Percentiles rank a stretch among this genome's conserved stretches.
Conservation (phyloP, 164 flowering plant species). For the Magnolia kwangsiensis region DNA sequence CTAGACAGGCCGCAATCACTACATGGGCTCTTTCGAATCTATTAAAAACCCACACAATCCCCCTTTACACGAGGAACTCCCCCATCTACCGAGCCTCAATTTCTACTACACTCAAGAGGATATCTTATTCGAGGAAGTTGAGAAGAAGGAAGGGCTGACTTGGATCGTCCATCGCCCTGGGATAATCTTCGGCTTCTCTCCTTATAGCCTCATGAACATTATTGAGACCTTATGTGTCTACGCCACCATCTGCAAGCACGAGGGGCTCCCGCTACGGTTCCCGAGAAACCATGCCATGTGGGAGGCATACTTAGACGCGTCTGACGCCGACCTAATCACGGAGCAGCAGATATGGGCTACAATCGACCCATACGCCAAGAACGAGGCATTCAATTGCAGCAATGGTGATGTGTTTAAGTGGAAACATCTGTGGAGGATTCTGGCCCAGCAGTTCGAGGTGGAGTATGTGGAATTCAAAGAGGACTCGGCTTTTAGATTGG, state of each 20-base stretch:
- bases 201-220: slow-evolving; percentile 64
- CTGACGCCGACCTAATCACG: slow-evolving; percentile 80
- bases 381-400: slow-evolving; percentile 73
- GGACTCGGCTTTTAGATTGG: slow-evolving; percentile 27
- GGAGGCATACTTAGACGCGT: slow-evolving; percentile 48
- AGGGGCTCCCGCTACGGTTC: slow-evolving; percentile 43
- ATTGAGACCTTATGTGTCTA: slow-evolving; percentile 64
- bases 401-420: slow-evolving; percentile 85
- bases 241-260: slow-evolving; percentile 72
- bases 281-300: slow-evolving; percentile 56
- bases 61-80: slow-evolving; percentile 69
- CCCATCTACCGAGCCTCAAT: slow-evolving; percentile 48
- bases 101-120: slow-evolving; percentile 70
- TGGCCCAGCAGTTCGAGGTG: slow-evolving; percentile 71
- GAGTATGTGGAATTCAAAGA: slow-evolving; percentile 44
- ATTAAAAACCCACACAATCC: slow-evolving; percentile 48
- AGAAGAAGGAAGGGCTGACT: slow-evolving; percentile 47
- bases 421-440: slow-evolving; percentile 75
- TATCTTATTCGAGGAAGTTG: slow-evolving; percentile 47
- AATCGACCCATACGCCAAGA: slow-evolving; percentile 68
- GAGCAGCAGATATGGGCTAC: slow-evolving; percentile 93
- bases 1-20: slow-evolving; percentile 68
- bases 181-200: slow-evolving; percentile 74
- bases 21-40: slow-evolving; percentile 49
- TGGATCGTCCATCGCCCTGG: slow-evolving; percentile 74